Base-by-base conservation (phyloP, 805 yeast genomes). In the Starmerella vaccinii region DNA sequence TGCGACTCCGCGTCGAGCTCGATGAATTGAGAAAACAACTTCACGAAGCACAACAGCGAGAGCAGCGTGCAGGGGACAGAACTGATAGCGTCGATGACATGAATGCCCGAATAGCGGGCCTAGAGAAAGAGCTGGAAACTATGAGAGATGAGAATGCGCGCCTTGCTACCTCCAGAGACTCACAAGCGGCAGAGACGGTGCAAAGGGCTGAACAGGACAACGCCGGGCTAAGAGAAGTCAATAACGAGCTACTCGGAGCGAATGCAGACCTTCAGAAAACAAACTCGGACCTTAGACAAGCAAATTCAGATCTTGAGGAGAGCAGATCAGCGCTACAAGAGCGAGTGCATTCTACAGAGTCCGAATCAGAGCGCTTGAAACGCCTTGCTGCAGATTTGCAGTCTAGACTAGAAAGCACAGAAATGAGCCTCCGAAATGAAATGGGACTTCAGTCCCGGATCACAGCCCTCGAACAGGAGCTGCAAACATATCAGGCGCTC, bases 1-100 rank as follows among this genome's bases (percentile, higher is more conserved):
- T 41, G 3, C 23, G 45, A 9, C 45, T 41, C 5, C 45, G 33
- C 3, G 33, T 41, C 16, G 45, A 41, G 34, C 45, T 41, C 34
- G 34, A 41, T 16, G 45, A 41, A 18, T 16, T 41, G 33, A 33
- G 45, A 9, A 18, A 21, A 26, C 32, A 27, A 16, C 29, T 41
- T 10, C 32, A 27, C 45, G 45, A 15, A 16, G 15, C 8, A 13
- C 42, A 21, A 10, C 42, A 38, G 18, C 42, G 13, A 9, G 18
- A 33, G 13, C 37, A 33, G 13, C 12, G 32, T 27, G 13, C 9
- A 9, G 32, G 13, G 13, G 32, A 9, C 32, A 33, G 37, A 15
- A 33, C 9, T 6, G 37, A 33, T 6, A 33, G n/a, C n/a, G n/a
- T 16, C 6, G 37, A 19, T 15, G 38, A 34, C 7, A 12, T 7